A percentile compares a stretch with the other conserved stretches of the same genome.
These are phyloP conservation scores for Aureobasidium sp. DNA, from an alignment of 2,329 filamentous ascomycete species.

Conservation along the genomic window DNA sequence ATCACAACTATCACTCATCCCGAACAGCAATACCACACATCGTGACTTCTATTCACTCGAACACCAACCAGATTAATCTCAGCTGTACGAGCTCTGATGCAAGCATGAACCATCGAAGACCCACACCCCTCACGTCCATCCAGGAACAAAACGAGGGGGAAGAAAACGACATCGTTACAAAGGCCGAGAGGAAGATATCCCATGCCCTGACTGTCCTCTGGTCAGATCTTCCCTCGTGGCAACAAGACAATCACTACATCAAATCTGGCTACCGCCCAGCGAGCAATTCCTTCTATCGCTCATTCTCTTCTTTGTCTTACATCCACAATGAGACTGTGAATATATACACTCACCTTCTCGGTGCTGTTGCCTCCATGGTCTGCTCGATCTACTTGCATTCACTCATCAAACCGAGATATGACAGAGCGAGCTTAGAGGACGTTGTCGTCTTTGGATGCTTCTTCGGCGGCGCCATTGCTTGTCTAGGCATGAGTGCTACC, in stretches of 20 bases:
- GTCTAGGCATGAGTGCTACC: conserved; percentile 50
- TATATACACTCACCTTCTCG: conserved; percentile 65
- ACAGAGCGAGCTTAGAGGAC: conserved; percentile 54
- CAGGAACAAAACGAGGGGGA: neutral
- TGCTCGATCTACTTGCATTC: conserved; percentile 49
- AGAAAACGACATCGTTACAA: conserved; percentile 4
- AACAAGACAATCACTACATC: conserved; percentile 63
- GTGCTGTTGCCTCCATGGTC: conserved; percentile 53
- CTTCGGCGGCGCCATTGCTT: conserved; percentile 55
- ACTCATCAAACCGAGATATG: conserved; percentile 59
- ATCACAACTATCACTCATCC: no score
- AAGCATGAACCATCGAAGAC: conserved; percentile 2
- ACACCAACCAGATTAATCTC: neutral
- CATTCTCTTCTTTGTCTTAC: conserved; percentile 52
- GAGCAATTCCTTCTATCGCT: conserved; percentile 54
- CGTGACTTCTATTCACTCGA: neutral
- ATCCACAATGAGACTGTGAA: conserved; percentile 66
- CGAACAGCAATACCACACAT: neutral
- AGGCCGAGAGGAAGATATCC: conserved; percentile 31
- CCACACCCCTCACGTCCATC: neutral
- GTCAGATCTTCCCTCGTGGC: conserved; percentile 39
- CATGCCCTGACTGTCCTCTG: conserved; percentile 39
- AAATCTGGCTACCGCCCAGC: conserved; percentile 57
- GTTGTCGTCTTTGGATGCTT: conserved; percentile 71
- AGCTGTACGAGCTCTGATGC: neutral